phyloP scores from a whole-genome alignment of 352 stramenopile species.

The Globisporangium paddicum region DNA sequence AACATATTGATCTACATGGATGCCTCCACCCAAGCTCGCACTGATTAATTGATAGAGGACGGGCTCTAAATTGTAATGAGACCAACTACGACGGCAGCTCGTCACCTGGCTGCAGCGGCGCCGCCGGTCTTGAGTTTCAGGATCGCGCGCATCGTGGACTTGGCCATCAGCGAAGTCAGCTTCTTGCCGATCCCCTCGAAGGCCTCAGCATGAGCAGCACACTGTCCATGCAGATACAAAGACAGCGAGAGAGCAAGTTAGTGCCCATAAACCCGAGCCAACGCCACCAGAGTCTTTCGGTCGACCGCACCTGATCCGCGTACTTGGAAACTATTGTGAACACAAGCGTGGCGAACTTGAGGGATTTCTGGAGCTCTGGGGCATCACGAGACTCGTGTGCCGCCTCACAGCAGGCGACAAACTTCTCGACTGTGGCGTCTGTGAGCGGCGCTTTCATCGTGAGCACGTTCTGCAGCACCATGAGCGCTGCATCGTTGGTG shows the following conservation, averaged over 20 bases:
- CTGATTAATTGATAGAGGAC: neutral
- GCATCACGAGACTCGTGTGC: constrained; percentile 29
- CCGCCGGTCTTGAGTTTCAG: constrained; percentile 42
- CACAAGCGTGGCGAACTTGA: constrained; percentile 61
- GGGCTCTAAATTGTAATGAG: neutral
- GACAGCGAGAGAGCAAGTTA: neutral
- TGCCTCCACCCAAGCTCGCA: neutral
- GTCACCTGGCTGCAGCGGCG: neutral
- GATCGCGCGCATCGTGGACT: constrained; percentile 60
- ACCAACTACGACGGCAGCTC: neutral
- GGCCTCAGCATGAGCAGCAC: constrained; percentile 30
- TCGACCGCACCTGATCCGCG: constrained; percentile 23
- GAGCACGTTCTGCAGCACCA: constrained; percentile 74
- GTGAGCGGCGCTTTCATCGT: constrained; percentile 53
- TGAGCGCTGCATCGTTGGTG: constrained; percentile 54
- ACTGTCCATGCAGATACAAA: constrained; percentile 16
- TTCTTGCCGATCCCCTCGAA: constrained; percentile 38
- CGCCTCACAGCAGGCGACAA: constrained; percentile 38
- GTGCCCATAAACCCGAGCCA: too few species aligned
- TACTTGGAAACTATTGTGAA: constrained; percentile 68
- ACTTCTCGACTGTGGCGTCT: constrained; percentile 34
- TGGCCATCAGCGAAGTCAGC: constrained; percentile 55
- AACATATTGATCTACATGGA: neutral
- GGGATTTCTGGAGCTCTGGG: constrained; percentile 28
- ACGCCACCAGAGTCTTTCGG: too few species aligned